phyloP scores from a whole-genome alignment of 2,329 filamentous ascomycete genomes.

The Talaromyces sp. region DNA sequence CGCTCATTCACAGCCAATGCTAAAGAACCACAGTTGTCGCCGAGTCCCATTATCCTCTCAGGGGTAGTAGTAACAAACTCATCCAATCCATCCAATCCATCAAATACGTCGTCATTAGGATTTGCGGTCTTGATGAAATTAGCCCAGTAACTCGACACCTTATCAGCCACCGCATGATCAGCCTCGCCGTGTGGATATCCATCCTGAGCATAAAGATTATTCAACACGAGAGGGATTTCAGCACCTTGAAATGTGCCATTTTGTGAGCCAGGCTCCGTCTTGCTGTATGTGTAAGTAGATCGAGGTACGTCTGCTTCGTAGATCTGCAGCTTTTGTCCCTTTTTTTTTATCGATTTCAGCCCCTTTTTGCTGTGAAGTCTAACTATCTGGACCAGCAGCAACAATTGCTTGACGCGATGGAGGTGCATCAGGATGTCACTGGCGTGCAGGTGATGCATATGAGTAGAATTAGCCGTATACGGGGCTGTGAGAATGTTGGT shows the following conservation, averaged over 20 bases:
- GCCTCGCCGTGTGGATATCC: slow-evolving; percentile 24
- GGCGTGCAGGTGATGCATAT: slow-evolving; percentile 25
- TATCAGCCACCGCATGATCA: slow-evolving; percentile 25
- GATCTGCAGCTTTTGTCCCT: background rate
- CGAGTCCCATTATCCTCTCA: background rate
- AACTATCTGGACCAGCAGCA: background rate
- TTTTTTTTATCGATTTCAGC: background rate
- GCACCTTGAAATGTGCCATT: slow-evolving; percentile 28
- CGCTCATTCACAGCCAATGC: background rate
- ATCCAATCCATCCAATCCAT: background rate
- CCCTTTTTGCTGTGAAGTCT: background rate
- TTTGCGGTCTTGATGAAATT: slow-evolving; percentile 32
- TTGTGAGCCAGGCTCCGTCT: slow-evolving; percentile 32
- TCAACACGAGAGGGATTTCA: slow-evolving; percentile 31
- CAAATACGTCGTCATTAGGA: slow-evolving; percentile 23
- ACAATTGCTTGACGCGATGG: background rate
- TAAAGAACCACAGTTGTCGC: background rate
- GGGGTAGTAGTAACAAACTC: background rate
- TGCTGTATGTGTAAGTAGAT: slow-evolving; percentile 38
- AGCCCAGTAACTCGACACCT: slow-evolving; percentile 31
- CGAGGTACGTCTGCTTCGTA: slow-evolving; percentile 20
- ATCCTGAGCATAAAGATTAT: slow-evolving; percentile 28
- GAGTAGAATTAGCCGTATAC: slow-evolving; percentile 31
- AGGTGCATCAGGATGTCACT: background rate
- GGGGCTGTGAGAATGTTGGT: slow-evolving; percentile 16